Base-by-base conservation (phyloP, 495 filamentous ascomycete species). In the Podospora sp. region DNA sequence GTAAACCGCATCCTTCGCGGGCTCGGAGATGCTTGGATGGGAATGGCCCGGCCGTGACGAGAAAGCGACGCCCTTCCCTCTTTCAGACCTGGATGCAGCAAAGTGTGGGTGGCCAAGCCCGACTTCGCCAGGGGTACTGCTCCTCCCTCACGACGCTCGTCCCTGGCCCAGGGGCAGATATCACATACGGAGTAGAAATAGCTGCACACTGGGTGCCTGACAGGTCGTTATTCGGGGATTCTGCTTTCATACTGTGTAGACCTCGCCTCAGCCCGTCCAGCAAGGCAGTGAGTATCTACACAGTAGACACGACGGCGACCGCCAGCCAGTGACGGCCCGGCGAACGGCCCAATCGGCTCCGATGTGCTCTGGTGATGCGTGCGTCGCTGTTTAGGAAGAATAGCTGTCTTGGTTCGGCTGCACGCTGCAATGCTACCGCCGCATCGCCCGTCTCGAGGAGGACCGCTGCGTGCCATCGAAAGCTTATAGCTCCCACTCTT, bases 371-470 rank as follows among this genome's bases (percentile, higher is more conserved):
- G 57, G 21, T 62, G 51, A 63, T 63, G 50, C 61, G 6, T 63
- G 66, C 60, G 51, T 59, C 29, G 27, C 27, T 61, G 49, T 56
- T 49, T 50, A 60, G 65, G 60, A 51, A 63, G 60, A 68, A 68
- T 68, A 63, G 52, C 50, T 24, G 26, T 29, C 57, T 51, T 68
- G 66, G 51, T 46, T 40, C 66, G 66, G 66, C 66, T 68, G 60
- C 66, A 46, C 63, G 66, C 40, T 63, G 66, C 60, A 36, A 62
- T 68, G 66, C 60, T 63, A 63, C 65, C 35, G 46, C 65, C 35
- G 36, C 60, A 36, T 36, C 20, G 36, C 60, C 65, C 26, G 56
- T 12, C 18, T 26, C 6, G 18, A 59, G 56, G 21, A 26, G 24
- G 21, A 59, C 24, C 56, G 22, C 56, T 29, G 56, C 26, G 56